Base-by-base conservation (phyloP, 2,329 filamentous ascomycete genomes). In the Nannizziopsis arthrosporioides region DNA sequence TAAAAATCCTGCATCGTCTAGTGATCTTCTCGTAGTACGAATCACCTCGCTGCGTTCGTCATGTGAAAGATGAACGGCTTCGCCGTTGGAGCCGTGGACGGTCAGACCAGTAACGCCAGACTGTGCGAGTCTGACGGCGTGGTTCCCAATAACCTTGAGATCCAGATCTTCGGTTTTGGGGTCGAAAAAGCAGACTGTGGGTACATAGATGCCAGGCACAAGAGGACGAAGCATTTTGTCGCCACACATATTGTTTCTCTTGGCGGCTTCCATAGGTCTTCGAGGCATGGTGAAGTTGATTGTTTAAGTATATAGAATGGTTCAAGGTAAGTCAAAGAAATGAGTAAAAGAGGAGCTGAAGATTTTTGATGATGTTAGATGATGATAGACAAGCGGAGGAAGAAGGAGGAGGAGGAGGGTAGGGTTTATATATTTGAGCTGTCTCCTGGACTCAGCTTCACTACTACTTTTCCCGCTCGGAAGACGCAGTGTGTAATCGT, bases 61-160 rank as follows among this genome's bases (percentile, higher is more conserved):
- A 39, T 79, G 77, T 47, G 82, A 85, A 59, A 89, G 81, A 71
- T 94, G 86, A 48, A 87, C 83, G 18, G 87, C 86, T 71, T 94
- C 87, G 52, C 87, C 87, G 67, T 93, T 94, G 56, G 86, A 93
- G 53, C 88, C 87, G 82, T 92, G 87, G 56, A 82, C 83, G 38
- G 92, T 84, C 19, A 94, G 75, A 32, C 87, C 87, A 42, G 81
- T 84, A 9, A 94, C 78, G 7, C 88, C 88, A 50, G 80, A 84
- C 62, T 80, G 73, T 35, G 81, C 83, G 42, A 94, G 78, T 42
- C 86, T 82, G 56, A 85, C 78, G 18, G 85, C 84, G 63, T 94
- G 87, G 61, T 77, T 82, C 68, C 85, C 84, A 69, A 92, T 85
- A 51, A 77, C 77, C 32, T 83, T 74, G 54, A 89, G 79, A 61